Percentiles rank a stretch among this genome's conserved stretches.
Evolutionary conservation across 192 early-diverging fungal species (phyloP).

Genomic region (Rhizoclosmatium sp.): DNA sequence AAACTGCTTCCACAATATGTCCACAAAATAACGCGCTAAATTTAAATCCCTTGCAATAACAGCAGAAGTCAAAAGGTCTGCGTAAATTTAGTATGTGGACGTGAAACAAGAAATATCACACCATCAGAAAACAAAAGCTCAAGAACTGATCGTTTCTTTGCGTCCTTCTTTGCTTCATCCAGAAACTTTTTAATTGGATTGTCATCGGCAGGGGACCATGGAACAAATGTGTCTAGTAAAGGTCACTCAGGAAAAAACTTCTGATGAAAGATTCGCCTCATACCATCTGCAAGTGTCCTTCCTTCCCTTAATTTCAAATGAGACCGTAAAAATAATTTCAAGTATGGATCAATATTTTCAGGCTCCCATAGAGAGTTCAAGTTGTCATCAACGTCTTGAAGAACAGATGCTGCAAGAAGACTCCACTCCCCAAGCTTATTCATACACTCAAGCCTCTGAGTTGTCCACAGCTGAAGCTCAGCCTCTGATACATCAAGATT

Average conservation of each 20-base stretch:
- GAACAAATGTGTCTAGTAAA: conserved; percentile 41
- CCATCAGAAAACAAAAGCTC: background rate
- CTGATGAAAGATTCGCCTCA: too few relatives aligned
- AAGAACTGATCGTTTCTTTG: conserved; percentile 42
- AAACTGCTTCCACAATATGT: conserved; percentile 34
- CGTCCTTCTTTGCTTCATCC: conserved; percentile 35
- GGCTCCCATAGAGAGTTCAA: conserved; percentile 61
- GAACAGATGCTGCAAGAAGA: conserved; percentile 57
- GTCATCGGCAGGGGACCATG: conserved; percentile 57
- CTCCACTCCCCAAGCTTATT: conserved; percentile 73
- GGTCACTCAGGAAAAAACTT: background rate
- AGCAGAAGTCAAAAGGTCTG: conserved; percentile 20
- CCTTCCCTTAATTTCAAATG: conserved; percentile 59
- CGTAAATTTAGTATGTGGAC: conserved; percentile 30
- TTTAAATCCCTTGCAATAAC: conserved; percentile 35
- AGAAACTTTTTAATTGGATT: conserved; percentile 67
- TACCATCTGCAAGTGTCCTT: conserved; percentile 40
- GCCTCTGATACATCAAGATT: conserved; percentile 3
- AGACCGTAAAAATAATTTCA: conserved; percentile 64
- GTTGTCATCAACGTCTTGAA: conserved; percentile 61
- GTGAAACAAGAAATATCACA: conserved; percentile 40
- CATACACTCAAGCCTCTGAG: conserved; percentile 58
- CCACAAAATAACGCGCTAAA: conserved; percentile 44
- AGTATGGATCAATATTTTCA: conserved; percentile 55
- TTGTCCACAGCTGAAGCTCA: conserved; percentile 34